phyloP scores from a whole-genome alignment of 192 early-diverging fungal species.

The Oehlia diaphana region DNA sequence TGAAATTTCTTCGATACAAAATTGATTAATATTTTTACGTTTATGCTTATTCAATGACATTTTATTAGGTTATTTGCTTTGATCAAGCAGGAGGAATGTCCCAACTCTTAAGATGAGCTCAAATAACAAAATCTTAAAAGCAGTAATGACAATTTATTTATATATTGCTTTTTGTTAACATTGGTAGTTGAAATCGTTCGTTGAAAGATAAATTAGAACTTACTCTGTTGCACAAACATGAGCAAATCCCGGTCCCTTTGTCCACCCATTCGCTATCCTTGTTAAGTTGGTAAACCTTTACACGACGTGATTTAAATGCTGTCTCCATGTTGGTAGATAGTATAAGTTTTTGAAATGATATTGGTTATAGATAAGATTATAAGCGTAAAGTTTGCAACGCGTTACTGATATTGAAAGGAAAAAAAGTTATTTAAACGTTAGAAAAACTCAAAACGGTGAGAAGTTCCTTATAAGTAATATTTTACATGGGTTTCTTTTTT shows the following conservation, averaged over 20 bases:
- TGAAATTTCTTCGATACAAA: background rate
- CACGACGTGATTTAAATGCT: slow-evolving; percentile 46
- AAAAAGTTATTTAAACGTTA: too few relatives aligned
- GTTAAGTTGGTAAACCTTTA: slow-evolving; percentile 84
- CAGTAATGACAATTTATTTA: background rate
- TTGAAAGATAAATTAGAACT: background rate
- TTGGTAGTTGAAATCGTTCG: background rate
- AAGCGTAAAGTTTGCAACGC: too few relatives aligned
- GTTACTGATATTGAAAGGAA: too few relatives aligned
- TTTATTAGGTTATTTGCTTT: too few relatives aligned
- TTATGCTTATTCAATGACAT: too few relatives aligned
- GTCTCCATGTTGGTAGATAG: background rate
- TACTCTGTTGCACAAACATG: slow-evolving; percentile 67
- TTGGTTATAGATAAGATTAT: too few relatives aligned
- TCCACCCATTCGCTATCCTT: slow-evolving; percentile 75
- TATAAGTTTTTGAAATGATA: too few relatives aligned
- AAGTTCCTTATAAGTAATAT: too few relatives aligned
- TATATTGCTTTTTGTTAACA: background rate
- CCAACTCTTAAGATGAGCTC: too few relatives aligned
- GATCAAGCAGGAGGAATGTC: too few relatives aligned
- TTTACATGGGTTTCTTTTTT: too few relatives aligned
- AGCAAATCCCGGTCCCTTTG: slow-evolving; percentile 82
- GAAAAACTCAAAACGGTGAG: too few relatives aligned
- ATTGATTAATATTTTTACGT: background rate
- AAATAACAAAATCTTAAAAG: background rate